These are phyloP conservation scores for Lactarius indigo DNA, from an alignment of 768 basidiomycete species.

Conservation along the genomic window DNA sequence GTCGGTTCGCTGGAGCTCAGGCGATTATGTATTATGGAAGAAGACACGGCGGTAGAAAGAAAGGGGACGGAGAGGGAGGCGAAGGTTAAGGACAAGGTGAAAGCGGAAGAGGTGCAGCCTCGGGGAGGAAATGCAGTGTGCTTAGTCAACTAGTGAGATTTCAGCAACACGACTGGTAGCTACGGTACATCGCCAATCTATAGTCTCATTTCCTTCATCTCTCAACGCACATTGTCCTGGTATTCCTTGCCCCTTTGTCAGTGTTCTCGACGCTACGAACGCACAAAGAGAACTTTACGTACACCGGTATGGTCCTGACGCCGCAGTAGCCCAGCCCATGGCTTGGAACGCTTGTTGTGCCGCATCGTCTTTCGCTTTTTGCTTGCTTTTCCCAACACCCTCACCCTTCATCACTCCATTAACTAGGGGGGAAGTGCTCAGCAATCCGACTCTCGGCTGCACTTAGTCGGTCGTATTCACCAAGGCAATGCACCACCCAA, in stretches of 20 bases:
- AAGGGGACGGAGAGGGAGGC: conserved; percentile 11
- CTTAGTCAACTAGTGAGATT: conserved; percentile 4
- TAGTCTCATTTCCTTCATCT: background rate
- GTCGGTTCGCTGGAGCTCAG: background rate
- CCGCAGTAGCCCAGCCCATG: conserved; percentile 64
- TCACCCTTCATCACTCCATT: conserved; percentile 66
- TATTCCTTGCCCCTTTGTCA: background rate
- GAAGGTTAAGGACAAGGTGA: conserved; percentile 4
- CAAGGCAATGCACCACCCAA: conserved; percentile 66
- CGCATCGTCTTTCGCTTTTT: conserved; percentile 74
- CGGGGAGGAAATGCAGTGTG: background rate
- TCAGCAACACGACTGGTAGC: background rate
- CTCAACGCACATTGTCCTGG: background rate
- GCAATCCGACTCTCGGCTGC: background rate
- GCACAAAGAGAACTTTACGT: background rate
- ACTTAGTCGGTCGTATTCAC: conserved; percentile 39
- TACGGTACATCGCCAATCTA: background rate
- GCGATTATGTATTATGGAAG: background rate
- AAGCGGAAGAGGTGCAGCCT: conserved; percentile 2
- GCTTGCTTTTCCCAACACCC: conserved; percentile 66
- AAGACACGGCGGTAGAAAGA: conserved; percentile 4
- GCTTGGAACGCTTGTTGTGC: conserved; percentile 66
- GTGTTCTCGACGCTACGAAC: background rate
- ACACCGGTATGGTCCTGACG: conserved; percentile 7
- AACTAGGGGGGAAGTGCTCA: conserved; percentile 38